Evolutionary conservation across 106 monocot species (phyloP).

Genomic region (Alisma plantagoaquatica): DNA sequence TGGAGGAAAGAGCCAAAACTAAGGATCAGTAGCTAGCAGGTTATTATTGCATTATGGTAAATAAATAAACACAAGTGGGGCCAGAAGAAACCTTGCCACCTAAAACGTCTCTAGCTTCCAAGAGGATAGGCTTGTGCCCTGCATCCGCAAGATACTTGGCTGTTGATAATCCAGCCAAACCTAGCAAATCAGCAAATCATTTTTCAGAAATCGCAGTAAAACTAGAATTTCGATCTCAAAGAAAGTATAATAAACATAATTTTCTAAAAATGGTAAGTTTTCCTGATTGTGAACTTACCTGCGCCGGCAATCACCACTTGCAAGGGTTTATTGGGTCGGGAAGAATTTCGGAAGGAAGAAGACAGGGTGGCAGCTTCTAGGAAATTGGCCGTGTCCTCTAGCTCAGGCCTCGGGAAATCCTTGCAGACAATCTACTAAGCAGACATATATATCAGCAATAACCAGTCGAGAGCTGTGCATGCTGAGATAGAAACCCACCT

Average conservation of each 20-base stretch:
- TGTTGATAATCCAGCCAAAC: constrained; percentile 91
- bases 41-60: no score
- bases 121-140: constrained; percentile 79
- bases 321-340: constrained; percentile 51
- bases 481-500: constrained; percentile 22
- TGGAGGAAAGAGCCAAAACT: no score
- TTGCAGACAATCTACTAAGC: constrained; percentile 37
- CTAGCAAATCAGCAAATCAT: constrained; percentile 20
- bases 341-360: constrained; percentile 36
- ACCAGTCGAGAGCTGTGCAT: not conserved
- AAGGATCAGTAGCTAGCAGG: no score
- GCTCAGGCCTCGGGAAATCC: constrained; percentile 75
- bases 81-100: constrained; percentile 81
- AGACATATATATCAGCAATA: not conserved
- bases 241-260: not conserved
- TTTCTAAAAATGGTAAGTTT: not conserved
- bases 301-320: constrained; percentile 88
- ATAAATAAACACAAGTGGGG: no score
- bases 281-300: constrained; percentile 28
- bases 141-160: constrained; percentile 99
- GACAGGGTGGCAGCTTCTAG: constrained; percentile 80
- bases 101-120: constrained; percentile 92
- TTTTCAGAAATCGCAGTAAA: not conserved
- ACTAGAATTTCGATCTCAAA: not conserved
- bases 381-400: constrained; percentile 75